Conservation (phyloP, 768 basidiomycete genomes). For the Mycena latifolia region DNA sequence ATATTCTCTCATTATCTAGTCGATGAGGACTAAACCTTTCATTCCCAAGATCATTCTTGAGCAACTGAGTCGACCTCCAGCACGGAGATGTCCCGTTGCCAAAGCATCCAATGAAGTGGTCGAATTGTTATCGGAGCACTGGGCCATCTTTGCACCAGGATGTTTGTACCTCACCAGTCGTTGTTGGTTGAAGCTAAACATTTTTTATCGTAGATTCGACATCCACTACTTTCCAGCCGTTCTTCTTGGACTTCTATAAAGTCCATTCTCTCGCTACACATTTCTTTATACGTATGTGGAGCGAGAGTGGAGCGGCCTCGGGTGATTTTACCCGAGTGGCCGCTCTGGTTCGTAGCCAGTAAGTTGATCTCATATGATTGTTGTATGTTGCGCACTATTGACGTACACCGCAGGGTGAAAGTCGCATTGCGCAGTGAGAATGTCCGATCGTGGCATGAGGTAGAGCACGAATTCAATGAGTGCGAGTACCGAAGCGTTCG, state of each 20-base stretch:
- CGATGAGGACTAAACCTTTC: constrained; percentile 17
- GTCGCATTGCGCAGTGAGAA: constrained; percentile 82
- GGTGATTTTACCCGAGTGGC: constrained; percentile 85
- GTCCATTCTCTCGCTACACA: constrained; percentile 85
- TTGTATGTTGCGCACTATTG: constrained; percentile 23
- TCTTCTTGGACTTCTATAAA: constrained; percentile 87
- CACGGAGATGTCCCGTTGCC: constrained; percentile 86
- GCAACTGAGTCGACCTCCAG: constrained; percentile 79
- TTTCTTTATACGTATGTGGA: constrained; percentile 96
- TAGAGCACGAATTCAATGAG: constrained; percentile 85
- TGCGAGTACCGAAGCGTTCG: constrained; percentile 89
- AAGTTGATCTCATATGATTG: constrained; percentile 45
- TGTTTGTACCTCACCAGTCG: constrained; percentile 61
- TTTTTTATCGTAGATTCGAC: constrained; percentile 69
- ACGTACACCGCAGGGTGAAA: constrained; percentile 66
- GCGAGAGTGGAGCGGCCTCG: constrained; percentile 82
- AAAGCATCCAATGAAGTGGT: constrained; percentile 90
- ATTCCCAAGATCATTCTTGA: constrained; percentile 76
- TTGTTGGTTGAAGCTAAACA: constrained; percentile 1
- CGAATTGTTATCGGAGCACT: constrained; percentile 86
- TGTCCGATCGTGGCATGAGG: constrained; percentile 83
- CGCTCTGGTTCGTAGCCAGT: constrained; percentile 88
- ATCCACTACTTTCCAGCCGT: constrained; percentile 85
- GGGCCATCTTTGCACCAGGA: constrained; percentile 87
- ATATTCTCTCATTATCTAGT: constrained; percentile 2